These are phyloP conservation scores for Calonectria pseudoreteaudii DNA, from an alignment of 2,329 filamentous ascomycete genomes.

Conservation along the genomic window DNA sequence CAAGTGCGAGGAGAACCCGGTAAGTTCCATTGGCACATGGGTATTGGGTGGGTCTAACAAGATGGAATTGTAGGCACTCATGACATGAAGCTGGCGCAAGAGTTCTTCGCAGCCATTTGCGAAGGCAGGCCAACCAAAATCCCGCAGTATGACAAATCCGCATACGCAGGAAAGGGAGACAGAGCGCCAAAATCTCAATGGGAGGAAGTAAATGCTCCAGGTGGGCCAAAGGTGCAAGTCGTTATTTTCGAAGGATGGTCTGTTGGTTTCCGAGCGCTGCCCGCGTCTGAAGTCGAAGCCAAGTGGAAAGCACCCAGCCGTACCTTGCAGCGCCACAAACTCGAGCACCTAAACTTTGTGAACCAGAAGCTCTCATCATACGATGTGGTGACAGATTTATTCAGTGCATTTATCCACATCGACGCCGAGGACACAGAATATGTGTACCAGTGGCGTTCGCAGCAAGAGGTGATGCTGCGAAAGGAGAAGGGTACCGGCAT, in stretches of 20 bases:
- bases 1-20: conserved; percentile 5
- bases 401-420: background rate
- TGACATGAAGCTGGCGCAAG: conserved; percentile 1
- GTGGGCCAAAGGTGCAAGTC: background rate
- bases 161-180: background rate
- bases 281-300: background rate
- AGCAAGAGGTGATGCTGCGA: background rate
- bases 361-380: background rate
- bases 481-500: background rate
- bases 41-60: background rate
- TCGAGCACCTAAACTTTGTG: background rate
- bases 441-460: background rate
- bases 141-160: background rate
- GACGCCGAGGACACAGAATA: background rate
- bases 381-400: background rate
- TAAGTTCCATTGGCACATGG: background rate
- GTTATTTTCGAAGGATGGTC: background rate
- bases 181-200: background rate
- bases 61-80: background rate
- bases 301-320: background rate
- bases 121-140: background rate
- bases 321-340: background rate
- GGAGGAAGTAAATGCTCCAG: background rate
- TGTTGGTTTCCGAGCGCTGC: background rate
- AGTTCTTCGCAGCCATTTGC: background rate